phyloP scores from a whole-genome alignment of 352 stramenopile genomes.

The Phytophthora macrochlamydospora region DNA sequence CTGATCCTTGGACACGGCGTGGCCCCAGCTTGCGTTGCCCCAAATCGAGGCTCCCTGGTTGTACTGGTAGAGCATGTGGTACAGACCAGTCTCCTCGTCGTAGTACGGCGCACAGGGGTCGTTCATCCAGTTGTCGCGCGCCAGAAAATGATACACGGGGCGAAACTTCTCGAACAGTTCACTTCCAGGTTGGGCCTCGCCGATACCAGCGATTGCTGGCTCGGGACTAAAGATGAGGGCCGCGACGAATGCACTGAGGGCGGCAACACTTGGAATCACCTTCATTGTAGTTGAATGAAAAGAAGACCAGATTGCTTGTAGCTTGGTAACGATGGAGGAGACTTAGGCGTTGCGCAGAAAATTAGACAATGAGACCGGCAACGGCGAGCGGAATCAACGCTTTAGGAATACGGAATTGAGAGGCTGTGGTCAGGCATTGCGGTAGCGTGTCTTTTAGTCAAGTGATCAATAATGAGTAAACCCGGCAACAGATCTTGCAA shows the following conservation, averaged over 20 bases:
- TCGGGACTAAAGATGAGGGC: too few species aligned
- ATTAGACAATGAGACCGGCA: slow-evolving; percentile 20
- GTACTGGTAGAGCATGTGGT: slow-evolving; percentile 78
- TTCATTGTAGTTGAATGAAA: slow-evolving; percentile 22
- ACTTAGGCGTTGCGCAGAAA: slow-evolving; percentile 24
- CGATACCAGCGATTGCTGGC: too few species aligned
- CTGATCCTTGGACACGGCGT: slow-evolving; percentile 64
- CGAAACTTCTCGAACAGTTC: slow-evolving; percentile 57
- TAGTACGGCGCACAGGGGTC: slow-evolving; percentile 42
- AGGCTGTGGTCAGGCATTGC: too few species aligned
- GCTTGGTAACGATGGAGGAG: background rate
- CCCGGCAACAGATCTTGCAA: background rate
- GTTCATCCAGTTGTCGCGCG: slow-evolving; percentile 67
- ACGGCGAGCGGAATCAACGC: too few species aligned
- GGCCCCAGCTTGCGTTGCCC: slow-evolving; percentile 73
- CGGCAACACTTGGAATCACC: slow-evolving; percentile 19
- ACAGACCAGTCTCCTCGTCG: slow-evolving; percentile 52
- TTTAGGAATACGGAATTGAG: background rate
- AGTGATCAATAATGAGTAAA: too few species aligned
- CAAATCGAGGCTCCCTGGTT: slow-evolving; percentile 53
- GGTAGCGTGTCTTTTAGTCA: too few species aligned
- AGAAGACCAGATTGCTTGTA: background rate
- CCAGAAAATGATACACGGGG: slow-evolving; percentile 62
- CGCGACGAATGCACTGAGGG: slow-evolving; percentile 18
- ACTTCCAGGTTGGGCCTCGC: slow-evolving; percentile 8